Base-by-base conservation (phyloP, 805 yeast species). In the Nakazawaea ernobii region DNA sequence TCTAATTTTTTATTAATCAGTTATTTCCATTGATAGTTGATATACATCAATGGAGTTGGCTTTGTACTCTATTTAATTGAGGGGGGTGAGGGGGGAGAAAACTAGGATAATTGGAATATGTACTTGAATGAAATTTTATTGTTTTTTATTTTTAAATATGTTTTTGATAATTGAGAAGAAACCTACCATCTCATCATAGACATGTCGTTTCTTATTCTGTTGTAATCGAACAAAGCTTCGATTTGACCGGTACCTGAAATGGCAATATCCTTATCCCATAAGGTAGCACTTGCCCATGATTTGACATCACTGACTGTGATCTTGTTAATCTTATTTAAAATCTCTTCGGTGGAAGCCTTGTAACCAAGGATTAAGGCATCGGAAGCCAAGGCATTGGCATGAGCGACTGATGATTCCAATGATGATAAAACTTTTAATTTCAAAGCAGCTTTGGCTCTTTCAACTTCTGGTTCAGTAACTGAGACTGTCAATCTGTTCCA, bases 261-360 rank as follows among this genome's bases (percentile, higher is more conserved):
- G 57, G 88, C 95, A 61, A 86, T 73, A 69, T 86, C 95, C 68
- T 78, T 86, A 70, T 86, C 95, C 86, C 89, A 86, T 66, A 86
- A 74, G 68, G 79, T 73, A 53, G 74, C 73, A 61, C 77, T 76
- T 55, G 94, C 92, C 94, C 94, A 86, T 44, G 75, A 69, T 63
- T 76, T 79, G 54, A 86, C 70, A 55, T 79, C 80, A 56, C 72
- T 68, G 52, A 76, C 74, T 50, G 80, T 65, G 58, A 86, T 76
- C 49, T 79, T 72, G 61, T 86, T 91, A 60, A 86, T 79, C 55
- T 73, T 70, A 50, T 74, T 75, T 60, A 77, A 71, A 43, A 82
- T 69, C 67, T 84, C 87, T 47, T 70, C 73, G 51, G 77, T 65
- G 13, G 86, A 79, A 42, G 77, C 71, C 67, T 80, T 74, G 73